Evolutionary conservation across 208 protist species (phyloP).

Genomic region (Novymonas esmeraldas): DNA sequence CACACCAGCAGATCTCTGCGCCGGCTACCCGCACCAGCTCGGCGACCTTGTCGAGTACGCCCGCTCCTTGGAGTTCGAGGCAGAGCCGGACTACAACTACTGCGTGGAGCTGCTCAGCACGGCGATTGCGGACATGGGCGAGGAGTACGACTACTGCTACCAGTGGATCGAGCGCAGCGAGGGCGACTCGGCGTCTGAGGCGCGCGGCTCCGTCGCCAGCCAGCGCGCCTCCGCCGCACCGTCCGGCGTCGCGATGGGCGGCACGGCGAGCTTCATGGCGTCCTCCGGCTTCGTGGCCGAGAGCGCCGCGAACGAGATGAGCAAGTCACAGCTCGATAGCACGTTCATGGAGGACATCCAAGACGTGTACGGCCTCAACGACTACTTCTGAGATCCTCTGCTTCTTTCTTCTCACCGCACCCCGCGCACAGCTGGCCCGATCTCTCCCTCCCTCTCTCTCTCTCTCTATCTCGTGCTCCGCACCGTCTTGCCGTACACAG

Average conservation of each 20-base stretch:
- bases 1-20: slow-evolving; percentile 45
- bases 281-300: slow-evolving; percentile 28
- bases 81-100: slow-evolving; percentile 79
- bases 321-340: slow-evolving; percentile 22
- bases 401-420: not conserved
- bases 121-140: slow-evolving; percentile 36
- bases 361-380: slow-evolving; percentile 43
- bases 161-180: slow-evolving; percentile 42
- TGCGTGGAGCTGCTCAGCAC: slow-evolving; percentile 51
- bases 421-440: not conserved
- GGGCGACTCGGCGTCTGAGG: slow-evolving; percentile 3
- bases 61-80: slow-evolving; percentile 62
- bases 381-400: slow-evolving; percentile 26
- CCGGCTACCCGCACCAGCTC: slow-evolving; percentile 69
- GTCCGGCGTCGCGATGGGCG: slow-evolving; percentile 34
- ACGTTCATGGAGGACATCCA: slow-evolving; percentile 38
- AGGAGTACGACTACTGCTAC: slow-evolving; percentile 69
- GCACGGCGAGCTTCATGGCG: slow-evolving; percentile 31
- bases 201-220: slow-evolving; percentile 7
- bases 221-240: slow-evolving; percentile 3
- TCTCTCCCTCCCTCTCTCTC: too few relatives aligned
- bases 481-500: too few relatives aligned
- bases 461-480: too few relatives aligned
- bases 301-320: slow-evolving; percentile 14
- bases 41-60: slow-evolving; percentile 56